Base-by-base conservation (phyloP, 78 protist species). In the Chrysochromulina tobinii region DNA sequence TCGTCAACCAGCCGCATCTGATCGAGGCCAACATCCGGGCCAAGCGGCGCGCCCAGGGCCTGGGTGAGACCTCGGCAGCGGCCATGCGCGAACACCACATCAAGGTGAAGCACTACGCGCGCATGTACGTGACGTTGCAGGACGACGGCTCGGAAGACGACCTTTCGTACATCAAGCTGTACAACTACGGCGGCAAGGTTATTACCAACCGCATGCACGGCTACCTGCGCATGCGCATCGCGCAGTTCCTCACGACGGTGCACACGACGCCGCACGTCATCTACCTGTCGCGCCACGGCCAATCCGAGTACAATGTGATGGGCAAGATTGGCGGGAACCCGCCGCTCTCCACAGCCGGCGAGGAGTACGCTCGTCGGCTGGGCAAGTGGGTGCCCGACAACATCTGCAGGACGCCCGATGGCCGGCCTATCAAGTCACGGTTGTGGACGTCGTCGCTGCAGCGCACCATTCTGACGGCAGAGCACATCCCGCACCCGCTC, bases 271-370 rank as follows among this genome's bases (percentile, higher is more conserved):
- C 55, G 17, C 64, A 53, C 73, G 91, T 94, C 55, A 94, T 97
- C 75, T 96, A 94, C 94, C 79, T 98, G 57, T 67, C 97, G 12
- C 89, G 99, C 57, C 99, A 98, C 75, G 99, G 99, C 77, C 97
- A 98, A 90, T 92, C 95, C 61, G 94, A 90, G 90, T 96, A 89
- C 89, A 98, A 98, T 87, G 89, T 90, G 0, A 51, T 75, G 21
- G 96, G 92, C 15, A 88, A 85, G 79, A 94, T 98, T 3, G 99
- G 99, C 59, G 99, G 99, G 61, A 96, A 98, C 90, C 69, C 98
- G 8, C 93, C 61, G 17, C 92, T 98, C 72, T 93, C 96, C 4
- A 18, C 4, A 25, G 59, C 4, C 4, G 84, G 84, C n/a, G 4
- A 12, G 23, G 59, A 51, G 59, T 75, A 75, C 57, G 84, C 84